Evolutionary conservation across 805 yeast species (phyloP).

Genomic region (Myxozyma sirexii): DNA sequence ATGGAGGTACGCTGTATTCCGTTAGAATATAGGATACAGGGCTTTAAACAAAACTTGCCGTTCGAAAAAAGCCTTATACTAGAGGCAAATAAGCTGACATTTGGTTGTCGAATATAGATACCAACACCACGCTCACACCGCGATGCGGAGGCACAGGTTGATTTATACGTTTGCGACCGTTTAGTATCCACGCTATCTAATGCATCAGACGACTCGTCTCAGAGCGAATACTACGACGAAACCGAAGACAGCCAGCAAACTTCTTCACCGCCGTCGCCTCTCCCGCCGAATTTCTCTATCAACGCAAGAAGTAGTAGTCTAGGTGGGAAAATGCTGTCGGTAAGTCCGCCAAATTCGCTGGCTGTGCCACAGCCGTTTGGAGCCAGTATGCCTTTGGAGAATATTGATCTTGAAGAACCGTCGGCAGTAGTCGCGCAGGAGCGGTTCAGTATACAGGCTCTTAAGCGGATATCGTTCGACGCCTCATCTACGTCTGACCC

Average conservation of each 20-base stretch:
- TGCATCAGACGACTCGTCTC: background rate
- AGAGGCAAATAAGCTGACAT: background rate
- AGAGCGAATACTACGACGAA: background rate
- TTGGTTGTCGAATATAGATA: background rate
- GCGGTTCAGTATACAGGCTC: slow-evolving; percentile 45
- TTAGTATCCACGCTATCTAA: background rate
- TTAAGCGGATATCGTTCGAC: slow-evolving; percentile 48
- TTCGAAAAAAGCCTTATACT: too few species aligned
- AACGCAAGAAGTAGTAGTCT: background rate
- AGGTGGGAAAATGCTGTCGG: background rate
- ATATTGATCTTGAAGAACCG: slow-evolving; percentile 35
- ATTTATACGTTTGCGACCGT: background rate
- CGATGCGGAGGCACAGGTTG: background rate
- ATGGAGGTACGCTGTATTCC: slow-evolving; percentile 5
- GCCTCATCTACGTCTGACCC: slow-evolving; percentile 46
- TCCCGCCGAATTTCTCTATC: background rate
- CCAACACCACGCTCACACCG: background rate
- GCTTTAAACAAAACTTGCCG: too few species aligned
- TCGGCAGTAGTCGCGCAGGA: slow-evolving; percentile 44
- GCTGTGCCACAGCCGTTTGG: slow-evolving; percentile 5
- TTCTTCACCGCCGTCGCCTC: background rate
- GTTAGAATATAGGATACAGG: too few species aligned
- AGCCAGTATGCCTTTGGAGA: slow-evolving; percentile 21
- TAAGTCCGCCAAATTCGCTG: slow-evolving; percentile 6
- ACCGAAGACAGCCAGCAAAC: background rate